These are phyloP conservation scores for Citrus reticulata DNA, from an alignment of 345 rosid species.

Conservation along the genomic window DNA sequence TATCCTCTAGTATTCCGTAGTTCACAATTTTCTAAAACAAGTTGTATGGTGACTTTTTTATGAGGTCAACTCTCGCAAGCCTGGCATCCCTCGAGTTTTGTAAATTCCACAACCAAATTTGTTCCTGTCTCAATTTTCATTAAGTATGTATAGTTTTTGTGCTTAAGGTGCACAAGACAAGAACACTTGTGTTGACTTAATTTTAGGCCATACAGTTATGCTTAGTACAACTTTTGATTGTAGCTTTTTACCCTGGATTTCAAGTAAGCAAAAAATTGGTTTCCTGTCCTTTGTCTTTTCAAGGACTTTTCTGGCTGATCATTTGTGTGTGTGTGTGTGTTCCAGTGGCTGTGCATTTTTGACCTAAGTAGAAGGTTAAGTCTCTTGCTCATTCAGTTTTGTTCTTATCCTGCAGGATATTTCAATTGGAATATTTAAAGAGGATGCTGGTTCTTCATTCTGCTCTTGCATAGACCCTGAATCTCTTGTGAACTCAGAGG, in stretches of 20 bases:
- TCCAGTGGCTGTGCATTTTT: not conserved
- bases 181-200: not conserved
- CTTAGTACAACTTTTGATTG: not conserved
- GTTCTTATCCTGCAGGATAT: slow-evolving; percentile 21
- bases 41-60: not conserved
- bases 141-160: not conserved
- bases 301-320: too few species aligned
- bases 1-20: not conserved
- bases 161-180: not conserved
- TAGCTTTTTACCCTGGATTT: not conserved
- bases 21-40: not conserved
- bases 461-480: slow-evolving; percentile 40
- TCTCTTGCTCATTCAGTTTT: slow-evolving; percentile 4
- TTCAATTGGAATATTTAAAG: slow-evolving; percentile 28
- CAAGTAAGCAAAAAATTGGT: not conserved
- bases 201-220: not conserved
- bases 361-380: not conserved
- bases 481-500: slow-evolving; percentile 47
- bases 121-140: not conserved
- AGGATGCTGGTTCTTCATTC: slow-evolving; percentile 36
- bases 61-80: not conserved
- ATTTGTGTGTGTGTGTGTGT: not conserved
- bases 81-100: not conserved
- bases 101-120: not conserved
- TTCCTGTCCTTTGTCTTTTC: not conserved